Evolutionary conservation across 169 alveolate genomes (phyloP), one percentile per base, ranked within the genome.

Genomic region (Perkinsus marinus): DNA sequence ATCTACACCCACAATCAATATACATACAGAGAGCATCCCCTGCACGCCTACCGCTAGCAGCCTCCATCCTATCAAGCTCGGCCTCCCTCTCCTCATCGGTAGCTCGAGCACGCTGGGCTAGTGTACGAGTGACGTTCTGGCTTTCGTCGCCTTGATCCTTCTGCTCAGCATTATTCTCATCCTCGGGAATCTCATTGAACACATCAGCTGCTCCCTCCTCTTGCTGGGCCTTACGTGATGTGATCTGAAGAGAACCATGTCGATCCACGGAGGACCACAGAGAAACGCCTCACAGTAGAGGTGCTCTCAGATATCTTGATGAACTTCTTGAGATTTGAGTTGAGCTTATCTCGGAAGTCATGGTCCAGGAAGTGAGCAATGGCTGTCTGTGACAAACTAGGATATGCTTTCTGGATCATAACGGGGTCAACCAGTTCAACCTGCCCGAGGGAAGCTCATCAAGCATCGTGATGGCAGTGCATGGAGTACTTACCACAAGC

Each of bases 101-200:
- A 57, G 79, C 79, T 13, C 79, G 79, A 57, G 79, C 91, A 36
- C 90, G 47, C 39, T 68, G 89, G 41, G 37, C 91, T 34, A 39
- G 39, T 43, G 39, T 68, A 26, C 68, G 46, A 17, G 47, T 92
- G 30, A 89, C 68, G 0, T 93, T 92, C 41, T 68, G 39, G 19
- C 92, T 69, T 34, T 92, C 94, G 9, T 92, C 95, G 39, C 36
- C 89, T 16, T 37, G 43, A 0, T 93, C 94, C 69, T 92, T 90
- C 37, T 92, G 38, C 68, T 41, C 39, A 43, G 93, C 96, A 43
- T 94, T 97, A 6, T 96, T 97, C 57, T 93, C 96, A 10, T 95
- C 95, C 57, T 95, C 96, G 26, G 69, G 93, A 0, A 57, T 92
- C 91, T 93, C 94, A 90, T 92, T 94, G 89, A 92, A 91, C 68